Evolutionary conservation across 129 eudicot genomes (phyloP).

Genomic region (Mikania micrantha): DNA sequence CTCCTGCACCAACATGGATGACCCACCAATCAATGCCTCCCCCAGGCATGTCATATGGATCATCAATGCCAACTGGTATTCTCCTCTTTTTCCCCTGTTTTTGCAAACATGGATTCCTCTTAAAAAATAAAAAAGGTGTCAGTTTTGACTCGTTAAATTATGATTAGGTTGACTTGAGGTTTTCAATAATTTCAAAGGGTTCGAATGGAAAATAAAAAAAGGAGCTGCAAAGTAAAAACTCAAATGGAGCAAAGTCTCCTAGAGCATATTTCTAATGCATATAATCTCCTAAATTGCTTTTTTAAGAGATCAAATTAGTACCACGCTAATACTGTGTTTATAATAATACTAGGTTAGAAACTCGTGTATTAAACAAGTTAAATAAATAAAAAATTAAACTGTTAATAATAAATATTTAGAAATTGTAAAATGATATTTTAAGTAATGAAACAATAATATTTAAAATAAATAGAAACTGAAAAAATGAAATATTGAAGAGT

Average conservation of each 20-base stretch:
- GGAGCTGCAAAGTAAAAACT: neutral
- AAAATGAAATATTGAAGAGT: too few relatives aligned
- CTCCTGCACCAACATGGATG: slow-evolving; percentile 53
- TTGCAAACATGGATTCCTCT: neutral
- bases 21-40: slow-evolving; percentile 39
- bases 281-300: neutral
- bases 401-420: too few relatives aligned
- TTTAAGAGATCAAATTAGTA: neutral
- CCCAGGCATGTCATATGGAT: slow-evolving; percentile 35
- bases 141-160: neutral
- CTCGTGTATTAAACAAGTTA: too few relatives aligned
- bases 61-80: slow-evolving; percentile 47
- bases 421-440: too few relatives aligned
- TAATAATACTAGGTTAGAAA: too few relatives aligned
- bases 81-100: neutral
- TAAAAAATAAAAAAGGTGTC: neutral
- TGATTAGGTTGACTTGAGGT: neutral
- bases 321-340: too few relatives aligned
- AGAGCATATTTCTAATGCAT: neutral
- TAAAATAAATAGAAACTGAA: too few relatives aligned
- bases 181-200: neutral
- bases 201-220: neutral
- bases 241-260: neutral
- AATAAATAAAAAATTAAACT: too few relatives aligned
- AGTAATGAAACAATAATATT: too few relatives aligned